phyloP scores from a whole-genome alignment of 805 yeast species.

The Ogataea saltuana region DNA sequence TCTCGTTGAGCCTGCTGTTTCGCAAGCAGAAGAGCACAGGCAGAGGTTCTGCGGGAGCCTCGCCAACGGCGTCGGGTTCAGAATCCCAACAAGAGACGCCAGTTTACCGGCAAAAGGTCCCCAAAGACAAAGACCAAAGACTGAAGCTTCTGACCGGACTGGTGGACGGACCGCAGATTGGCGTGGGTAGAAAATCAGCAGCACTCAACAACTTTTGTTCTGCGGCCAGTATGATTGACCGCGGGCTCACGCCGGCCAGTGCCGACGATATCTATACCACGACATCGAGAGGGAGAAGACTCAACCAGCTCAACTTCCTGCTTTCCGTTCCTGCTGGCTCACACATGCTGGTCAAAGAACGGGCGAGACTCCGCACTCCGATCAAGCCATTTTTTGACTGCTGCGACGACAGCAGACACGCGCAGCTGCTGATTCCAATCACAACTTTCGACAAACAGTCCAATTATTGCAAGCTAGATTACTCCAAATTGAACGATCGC shows the following conservation, averaged over 20 bases:
- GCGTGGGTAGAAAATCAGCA: slow-evolving; percentile 7
- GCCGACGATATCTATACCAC: slow-evolving; percentile 31
- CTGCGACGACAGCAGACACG: slow-evolving; percentile 46
- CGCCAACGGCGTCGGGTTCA: background rate
- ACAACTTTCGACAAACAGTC: slow-evolving; percentile 29
- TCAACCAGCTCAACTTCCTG: slow-evolving; percentile 29
- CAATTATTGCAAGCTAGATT: slow-evolving; percentile 32
- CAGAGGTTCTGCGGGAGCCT: background rate
- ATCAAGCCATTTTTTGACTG: slow-evolving; percentile 49
- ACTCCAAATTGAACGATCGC: slow-evolving; percentile 27
- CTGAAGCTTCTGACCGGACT: slow-evolving; percentile 23
- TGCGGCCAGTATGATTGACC: slow-evolving; percentile 20
- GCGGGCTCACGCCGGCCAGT: slow-evolving; percentile 24
- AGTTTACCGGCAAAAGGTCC: slow-evolving; percentile 14
- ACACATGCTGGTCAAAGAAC: slow-evolving; percentile 40
- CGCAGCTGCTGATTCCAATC: slow-evolving; percentile 23
- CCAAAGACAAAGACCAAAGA: slow-evolving; percentile 21
- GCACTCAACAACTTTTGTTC: slow-evolving; percentile 27
- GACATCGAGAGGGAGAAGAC: slow-evolving; percentile 29
- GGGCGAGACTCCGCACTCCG: slow-evolving; percentile 41
- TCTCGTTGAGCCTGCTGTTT: slow-evolving; percentile 28
- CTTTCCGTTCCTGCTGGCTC: slow-evolving; percentile 38
- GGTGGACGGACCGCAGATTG: slow-evolving; percentile 24
- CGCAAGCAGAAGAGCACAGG: slow-evolving; percentile 17
- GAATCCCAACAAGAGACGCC: slow-evolving; percentile 1